A percentile compares a stretch with the other conserved stretches of the same genome.
phyloP scores from a whole-genome alignment of 352 stramenopile species.

The Pythium myriotylum region DNA sequence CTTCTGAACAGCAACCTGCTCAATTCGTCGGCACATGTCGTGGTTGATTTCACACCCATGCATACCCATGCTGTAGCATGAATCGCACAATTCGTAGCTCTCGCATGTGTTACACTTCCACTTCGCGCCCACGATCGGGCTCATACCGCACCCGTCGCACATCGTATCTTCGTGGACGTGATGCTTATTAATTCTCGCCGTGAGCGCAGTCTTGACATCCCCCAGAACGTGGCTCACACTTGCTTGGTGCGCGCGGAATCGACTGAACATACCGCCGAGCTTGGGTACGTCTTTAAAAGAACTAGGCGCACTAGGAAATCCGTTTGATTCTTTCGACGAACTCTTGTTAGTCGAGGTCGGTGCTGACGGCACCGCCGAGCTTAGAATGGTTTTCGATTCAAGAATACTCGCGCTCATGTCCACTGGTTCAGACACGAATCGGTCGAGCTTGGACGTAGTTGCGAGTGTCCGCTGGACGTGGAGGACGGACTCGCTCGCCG shows the following conservation, averaged over 20 bases:
- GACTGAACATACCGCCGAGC: slow-evolving; percentile 49
- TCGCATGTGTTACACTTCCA: slow-evolving; percentile 80
- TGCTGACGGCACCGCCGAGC: background rate
- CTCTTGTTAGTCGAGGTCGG: background rate
- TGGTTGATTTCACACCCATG: slow-evolving; percentile 77
- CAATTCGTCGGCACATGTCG: slow-evolving; percentile 68
- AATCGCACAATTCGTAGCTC: slow-evolving; percentile 68
- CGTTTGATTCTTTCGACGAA: slow-evolving; percentile 1
- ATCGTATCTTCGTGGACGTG: slow-evolving; percentile 79
- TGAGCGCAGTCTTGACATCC: slow-evolving; percentile 59
- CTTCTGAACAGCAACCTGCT: slow-evolving; percentile 55
- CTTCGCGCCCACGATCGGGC: slow-evolving; percentile 72
- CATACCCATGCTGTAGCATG: slow-evolving; percentile 65
- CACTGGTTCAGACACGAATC: slow-evolving; percentile 62
- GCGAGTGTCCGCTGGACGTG: slow-evolving; percentile 42
- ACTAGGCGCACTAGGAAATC: slow-evolving; percentile 21
- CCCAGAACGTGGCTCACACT: slow-evolving; percentile 52
- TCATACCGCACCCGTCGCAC: slow-evolving; percentile 78
- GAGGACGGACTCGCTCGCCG: slow-evolving; percentile 59
- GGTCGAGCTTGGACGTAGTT: slow-evolving; percentile 36
- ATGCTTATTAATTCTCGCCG: slow-evolving; percentile 57
- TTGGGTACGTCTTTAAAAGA: slow-evolving; percentile 24
- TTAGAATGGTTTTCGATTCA: slow-evolving; percentile 63
- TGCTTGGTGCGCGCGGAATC: slow-evolving; percentile 45
- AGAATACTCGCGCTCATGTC: slow-evolving; percentile 57